Percentiles rank a stretch among this genome's conserved stretches.
Evolutionary conservation across 1,284 basidiomycete genomes (phyloP).

Genomic region (Mycena sp.): DNA sequence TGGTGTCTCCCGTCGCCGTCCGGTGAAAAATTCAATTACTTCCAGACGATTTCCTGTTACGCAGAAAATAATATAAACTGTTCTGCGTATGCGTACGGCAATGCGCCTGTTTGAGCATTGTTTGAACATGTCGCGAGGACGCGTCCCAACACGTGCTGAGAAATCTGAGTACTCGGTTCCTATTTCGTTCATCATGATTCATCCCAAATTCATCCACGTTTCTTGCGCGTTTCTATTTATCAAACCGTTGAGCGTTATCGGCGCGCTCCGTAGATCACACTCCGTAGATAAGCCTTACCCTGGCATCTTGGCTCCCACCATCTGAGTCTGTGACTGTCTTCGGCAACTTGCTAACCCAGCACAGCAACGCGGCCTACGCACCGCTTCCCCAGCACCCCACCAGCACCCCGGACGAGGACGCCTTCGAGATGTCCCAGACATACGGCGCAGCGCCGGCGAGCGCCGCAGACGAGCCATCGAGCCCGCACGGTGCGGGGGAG

Average conservation of each 20-base stretch:
- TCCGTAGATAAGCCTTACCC: constrained; percentile 14
- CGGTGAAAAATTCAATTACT: too few relatives aligned
- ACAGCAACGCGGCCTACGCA: constrained; percentile 9
- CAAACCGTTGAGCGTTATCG: constrained; percentile 14
- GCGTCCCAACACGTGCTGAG: too few relatives aligned
- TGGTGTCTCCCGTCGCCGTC: too few relatives aligned
- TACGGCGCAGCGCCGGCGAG: constrained; percentile 23
- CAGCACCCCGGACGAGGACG: constrained; percentile 15
- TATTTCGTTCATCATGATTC: too few relatives aligned
- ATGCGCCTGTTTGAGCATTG: too few relatives aligned
- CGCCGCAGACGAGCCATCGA: constrained; percentile 23
- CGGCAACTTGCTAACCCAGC: too few relatives aligned
- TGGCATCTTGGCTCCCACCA: constrained; percentile 23
- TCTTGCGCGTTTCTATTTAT: constrained; percentile 22
- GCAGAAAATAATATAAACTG: too few relatives aligned
- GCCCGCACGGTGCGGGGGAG: constrained; percentile 46
- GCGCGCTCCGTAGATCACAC: neutral
- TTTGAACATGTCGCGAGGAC: too few relatives aligned
- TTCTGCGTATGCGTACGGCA: too few relatives aligned
- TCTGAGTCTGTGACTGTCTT: neutral
- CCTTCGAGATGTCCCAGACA: constrained; percentile 28
- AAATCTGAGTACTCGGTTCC: too few relatives aligned
- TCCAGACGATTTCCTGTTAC: too few relatives aligned
- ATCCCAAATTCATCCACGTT: too few relatives aligned
- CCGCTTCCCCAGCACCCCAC: constrained; percentile 4